Percentiles rank a stretch among this genome's conserved stretches.
phyloP scores from a whole-genome alignment of 768 basidiomycete species.

The Pisolithus tinctorius region DNA sequence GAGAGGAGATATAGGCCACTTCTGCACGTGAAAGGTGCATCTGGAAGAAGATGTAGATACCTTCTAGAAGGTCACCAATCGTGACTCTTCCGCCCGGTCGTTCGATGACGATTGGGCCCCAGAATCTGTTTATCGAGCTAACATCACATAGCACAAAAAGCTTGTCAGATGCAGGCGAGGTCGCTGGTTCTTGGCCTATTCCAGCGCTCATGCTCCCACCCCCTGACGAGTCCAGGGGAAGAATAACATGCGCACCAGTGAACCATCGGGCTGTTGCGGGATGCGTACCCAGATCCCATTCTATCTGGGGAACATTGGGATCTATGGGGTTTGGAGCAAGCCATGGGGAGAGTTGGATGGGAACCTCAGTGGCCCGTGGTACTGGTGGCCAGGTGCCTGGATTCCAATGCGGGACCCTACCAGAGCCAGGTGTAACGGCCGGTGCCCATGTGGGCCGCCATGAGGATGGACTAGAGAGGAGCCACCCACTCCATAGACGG shows the following conservation, averaged over 20 bases:
- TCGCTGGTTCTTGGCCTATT: conserved; percentile 14
- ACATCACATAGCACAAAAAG: conserved; percentile 21
- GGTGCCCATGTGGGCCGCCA: too few relatives aligned
- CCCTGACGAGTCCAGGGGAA: neutral
- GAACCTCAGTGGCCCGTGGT: conserved; percentile 13
- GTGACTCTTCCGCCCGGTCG: conserved; percentile 20
- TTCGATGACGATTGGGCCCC: too few relatives aligned
- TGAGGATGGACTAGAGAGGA: too few relatives aligned
- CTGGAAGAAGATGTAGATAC: conserved; percentile 45
- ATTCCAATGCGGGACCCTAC: conserved; percentile 8
- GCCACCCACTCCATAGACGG: too few relatives aligned
- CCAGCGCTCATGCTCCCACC: neutral
- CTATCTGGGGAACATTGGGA: conserved; percentile 21
- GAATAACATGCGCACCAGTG: too few relatives aligned
- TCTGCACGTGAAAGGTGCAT: conserved; percentile 31
- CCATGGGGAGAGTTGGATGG: conserved; percentile 19
- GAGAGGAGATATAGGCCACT: conserved; percentile 15
- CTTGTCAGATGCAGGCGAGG: conserved; percentile 13
- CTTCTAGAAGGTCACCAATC: conserved; percentile 38
- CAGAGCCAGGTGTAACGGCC: too few relatives aligned
- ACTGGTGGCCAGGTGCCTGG: conserved; percentile 24
- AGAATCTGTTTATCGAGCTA: conserved; percentile 16
- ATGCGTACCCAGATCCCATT: conserved; percentile 31
- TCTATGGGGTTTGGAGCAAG: conserved; percentile 28
- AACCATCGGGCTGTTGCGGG: too few relatives aligned